phyloP scores from a whole-genome alignment of 2,329 filamentous ascomycete species.

The Massarina eburnea region DNA sequence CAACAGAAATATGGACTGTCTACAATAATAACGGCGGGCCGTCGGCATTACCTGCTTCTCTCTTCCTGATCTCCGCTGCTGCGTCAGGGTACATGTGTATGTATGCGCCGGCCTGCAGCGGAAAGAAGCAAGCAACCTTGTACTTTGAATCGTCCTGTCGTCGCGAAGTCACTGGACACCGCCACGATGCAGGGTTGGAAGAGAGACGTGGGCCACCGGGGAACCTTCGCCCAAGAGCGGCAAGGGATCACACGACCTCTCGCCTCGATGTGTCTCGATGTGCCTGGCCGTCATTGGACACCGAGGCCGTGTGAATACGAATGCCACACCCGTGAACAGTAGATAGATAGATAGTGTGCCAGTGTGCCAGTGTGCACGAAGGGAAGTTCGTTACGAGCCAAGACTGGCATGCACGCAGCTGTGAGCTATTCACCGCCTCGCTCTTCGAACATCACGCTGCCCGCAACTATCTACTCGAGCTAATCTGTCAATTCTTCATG shows the following conservation, averaged over 20 bases:
- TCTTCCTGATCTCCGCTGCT: not conserved
- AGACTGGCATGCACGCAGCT: constrained; percentile 4
- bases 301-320: not conserved
- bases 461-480: not conserved
- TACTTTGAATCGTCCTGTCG: too few species aligned
- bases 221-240: constrained; percentile 8
- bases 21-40: too few species aligned
- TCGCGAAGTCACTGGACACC: constrained; percentile 7
- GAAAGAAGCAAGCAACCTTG: too few species aligned
- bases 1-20: too few species aligned
- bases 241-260: constrained; percentile 29
- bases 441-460: constrained; percentile 18
- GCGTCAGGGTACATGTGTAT: not conserved
- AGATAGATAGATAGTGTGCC: too few species aligned
- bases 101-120: not conserved
- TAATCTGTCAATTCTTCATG: not conserved
- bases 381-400: constrained; percentile 1
- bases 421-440: constrained; percentile 25
- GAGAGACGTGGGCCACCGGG: not conserved
- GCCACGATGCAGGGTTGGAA: constrained; percentile 1
- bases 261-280: constrained; percentile 4
- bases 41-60: not conserved
- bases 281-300: constrained; percentile 2
- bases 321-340: not conserved
- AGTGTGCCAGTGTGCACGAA: too few species aligned